Conservation (phyloP, 768 basidiomycete species). For the Cystofilobasidium macerans region DNA sequence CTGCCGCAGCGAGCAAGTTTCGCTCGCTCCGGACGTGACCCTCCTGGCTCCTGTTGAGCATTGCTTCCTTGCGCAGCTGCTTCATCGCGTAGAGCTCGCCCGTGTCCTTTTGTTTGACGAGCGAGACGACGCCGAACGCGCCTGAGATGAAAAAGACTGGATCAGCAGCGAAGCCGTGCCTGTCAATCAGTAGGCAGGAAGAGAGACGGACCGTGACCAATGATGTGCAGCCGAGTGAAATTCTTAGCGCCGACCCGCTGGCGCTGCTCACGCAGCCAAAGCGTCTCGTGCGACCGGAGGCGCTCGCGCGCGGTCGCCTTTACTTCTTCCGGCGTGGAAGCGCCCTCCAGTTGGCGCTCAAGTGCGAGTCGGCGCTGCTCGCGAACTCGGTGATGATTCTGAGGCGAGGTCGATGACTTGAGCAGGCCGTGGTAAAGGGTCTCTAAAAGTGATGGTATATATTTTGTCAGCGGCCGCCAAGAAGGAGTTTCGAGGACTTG, state of each 20-base stretch:
- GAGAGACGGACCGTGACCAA: slow-evolving; percentile 66
- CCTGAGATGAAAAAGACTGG: slow-evolving; percentile 44
- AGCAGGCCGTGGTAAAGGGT: slow-evolving; percentile 38
- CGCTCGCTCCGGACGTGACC: slow-evolving; percentile 35
- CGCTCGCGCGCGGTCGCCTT: slow-evolving; percentile 45
- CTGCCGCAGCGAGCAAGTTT: slow-evolving; percentile 69
- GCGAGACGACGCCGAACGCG: slow-evolving; percentile 89
- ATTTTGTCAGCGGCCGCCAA: neutral
- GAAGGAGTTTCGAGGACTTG: neutral
- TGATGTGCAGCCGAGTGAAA: slow-evolving; percentile 81
- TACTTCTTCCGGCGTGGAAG: slow-evolving; percentile 54
- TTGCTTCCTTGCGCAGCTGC: slow-evolving; percentile 64
- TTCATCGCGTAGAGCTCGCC: slow-evolving; percentile 91
- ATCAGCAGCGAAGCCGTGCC: too few species aligned
- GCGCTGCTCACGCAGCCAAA: slow-evolving; percentile 73
- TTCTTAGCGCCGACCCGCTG: slow-evolving; percentile 70
- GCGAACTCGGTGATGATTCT: slow-evolving; percentile 70
- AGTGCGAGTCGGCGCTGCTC: slow-evolving; percentile 75
- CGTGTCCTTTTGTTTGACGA: slow-evolving; percentile 69
- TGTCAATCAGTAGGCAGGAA: neutral
- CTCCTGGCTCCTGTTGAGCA: slow-evolving; percentile 93
- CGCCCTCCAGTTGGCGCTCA: slow-evolving; percentile 62
- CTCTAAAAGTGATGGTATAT: slow-evolving; percentile 14
- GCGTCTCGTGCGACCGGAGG: slow-evolving; percentile 72
- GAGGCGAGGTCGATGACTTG: slow-evolving; percentile 37